Evolutionary conservation across 192 early-diverging fungal species (phyloP).

Genomic region (Funneliformis geosporum): DNA sequence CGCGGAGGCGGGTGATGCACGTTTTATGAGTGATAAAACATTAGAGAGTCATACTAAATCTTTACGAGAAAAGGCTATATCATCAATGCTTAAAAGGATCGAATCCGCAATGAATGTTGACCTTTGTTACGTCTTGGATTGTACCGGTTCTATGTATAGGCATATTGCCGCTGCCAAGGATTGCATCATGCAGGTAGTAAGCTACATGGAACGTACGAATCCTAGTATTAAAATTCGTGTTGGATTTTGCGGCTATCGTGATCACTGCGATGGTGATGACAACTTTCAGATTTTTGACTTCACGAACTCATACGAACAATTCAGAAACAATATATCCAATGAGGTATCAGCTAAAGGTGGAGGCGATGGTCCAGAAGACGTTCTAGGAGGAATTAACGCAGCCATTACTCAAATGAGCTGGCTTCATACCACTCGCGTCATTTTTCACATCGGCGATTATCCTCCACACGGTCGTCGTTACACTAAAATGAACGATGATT

Average conservation of each 20-base stretch:
- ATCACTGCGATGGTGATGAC: not conserved
- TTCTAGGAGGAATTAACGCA: conserved; percentile 27
- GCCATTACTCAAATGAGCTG: conserved; percentile 5
- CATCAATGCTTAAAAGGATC: not conserved
- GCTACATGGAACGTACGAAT: conserved; percentile 16
- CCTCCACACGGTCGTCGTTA: conserved; percentile 27
- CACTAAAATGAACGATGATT: not conserved
- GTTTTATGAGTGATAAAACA: not conserved
- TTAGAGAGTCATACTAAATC: not conserved
- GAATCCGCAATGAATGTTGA: conserved; percentile 14
- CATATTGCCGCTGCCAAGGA: conserved; percentile 26
- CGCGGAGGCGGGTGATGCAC: not conserved
- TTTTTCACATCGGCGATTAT: conserved; percentile 25
- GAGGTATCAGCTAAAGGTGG: conserved; percentile 13
- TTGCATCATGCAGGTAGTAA: conserved; percentile 25
- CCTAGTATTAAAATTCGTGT: conserved; percentile 18
- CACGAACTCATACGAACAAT: not conserved
- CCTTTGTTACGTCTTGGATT: conserved; percentile 23
- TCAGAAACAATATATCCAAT: not conserved
- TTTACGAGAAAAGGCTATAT: conserved; percentile 17
- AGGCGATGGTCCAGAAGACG: conserved; percentile 28
- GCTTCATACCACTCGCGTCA: not conserved
- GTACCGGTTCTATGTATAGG: conserved; percentile 6
- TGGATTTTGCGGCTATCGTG: conserved; percentile 17
- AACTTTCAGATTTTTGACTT: conserved; percentile 8